A percentile compares a stretch with the other conserved stretches of the same genome.
phyloP scores from a whole-genome alignment of 257 asterid genomes.

The Datura wrightii region DNA sequence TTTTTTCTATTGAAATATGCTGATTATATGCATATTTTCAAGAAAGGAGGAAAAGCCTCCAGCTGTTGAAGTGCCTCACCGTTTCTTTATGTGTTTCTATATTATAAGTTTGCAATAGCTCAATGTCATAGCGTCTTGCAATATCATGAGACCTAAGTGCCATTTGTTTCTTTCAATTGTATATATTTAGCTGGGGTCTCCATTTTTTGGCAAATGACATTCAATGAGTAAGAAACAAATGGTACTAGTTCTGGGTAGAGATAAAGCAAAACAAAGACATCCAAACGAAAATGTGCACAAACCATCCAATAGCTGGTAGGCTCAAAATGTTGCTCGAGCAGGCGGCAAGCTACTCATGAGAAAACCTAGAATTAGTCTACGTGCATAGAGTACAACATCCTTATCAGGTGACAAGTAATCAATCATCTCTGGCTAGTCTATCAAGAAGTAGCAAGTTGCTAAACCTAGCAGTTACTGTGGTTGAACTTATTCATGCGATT shows the following conservation, averaged over 20 bases:
- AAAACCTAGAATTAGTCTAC: background rate
- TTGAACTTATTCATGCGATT: conserved; percentile 13
- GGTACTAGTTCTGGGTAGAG: background rate
- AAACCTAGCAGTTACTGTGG: background rate
- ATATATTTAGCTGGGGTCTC: background rate
- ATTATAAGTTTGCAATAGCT: background rate
- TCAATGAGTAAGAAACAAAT: background rate
- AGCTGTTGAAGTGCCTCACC: background rate
- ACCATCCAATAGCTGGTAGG: background rate
- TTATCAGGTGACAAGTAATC: background rate
- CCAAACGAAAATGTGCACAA: background rate
- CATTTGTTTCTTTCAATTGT: background rate
- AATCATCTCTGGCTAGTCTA: background rate
- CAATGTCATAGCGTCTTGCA: background rate
- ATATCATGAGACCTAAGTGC: background rate
- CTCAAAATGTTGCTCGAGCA: background rate
- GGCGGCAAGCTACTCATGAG: background rate
- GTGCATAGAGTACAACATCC: background rate
- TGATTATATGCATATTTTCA: background rate
- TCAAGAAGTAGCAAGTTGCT: background rate
- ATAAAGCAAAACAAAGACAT: no score
- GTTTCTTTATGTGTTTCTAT: background rate
- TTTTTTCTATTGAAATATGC: background rate
- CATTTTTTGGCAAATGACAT: background rate
- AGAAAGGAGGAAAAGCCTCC: background rate